Percentiles rank a stretch among this genome's conserved stretches.
Conservation (phyloP, 345 rosid genomes). For the Populus davidiana region DNA sequence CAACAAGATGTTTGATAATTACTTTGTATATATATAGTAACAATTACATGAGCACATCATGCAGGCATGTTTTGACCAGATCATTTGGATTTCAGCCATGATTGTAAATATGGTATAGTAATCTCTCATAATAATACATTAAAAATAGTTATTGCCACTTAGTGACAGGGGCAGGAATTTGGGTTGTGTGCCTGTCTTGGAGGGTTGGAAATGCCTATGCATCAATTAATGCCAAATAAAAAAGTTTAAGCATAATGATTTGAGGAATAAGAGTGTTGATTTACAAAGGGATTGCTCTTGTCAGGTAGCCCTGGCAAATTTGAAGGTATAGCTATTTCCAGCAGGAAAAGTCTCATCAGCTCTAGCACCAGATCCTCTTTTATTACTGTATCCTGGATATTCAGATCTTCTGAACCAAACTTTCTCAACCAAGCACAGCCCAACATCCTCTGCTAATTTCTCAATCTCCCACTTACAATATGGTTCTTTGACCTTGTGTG, state of each 20-base stretch:
- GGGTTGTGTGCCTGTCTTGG: no score
- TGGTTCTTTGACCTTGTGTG: not conserved
- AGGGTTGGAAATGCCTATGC: no score
- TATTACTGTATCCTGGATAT: not conserved
- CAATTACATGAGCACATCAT: no score
- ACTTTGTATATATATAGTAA: not conserved
- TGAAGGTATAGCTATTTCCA: not conserved
- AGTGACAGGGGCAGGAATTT: not conserved
- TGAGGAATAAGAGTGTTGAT: no score
- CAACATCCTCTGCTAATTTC: not conserved
- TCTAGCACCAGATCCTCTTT: not conserved
- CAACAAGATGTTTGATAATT: not conserved
- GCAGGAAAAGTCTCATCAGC: not conserved
- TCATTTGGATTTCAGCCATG: no score
- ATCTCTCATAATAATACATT: no score
- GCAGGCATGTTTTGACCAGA: no score
- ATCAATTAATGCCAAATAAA: no score
- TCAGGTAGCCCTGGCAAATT: not conserved
- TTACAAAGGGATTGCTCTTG: no score
- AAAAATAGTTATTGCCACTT: no score
- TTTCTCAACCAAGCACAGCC: not conserved
- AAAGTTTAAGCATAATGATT: no score
- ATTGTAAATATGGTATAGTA: no score
- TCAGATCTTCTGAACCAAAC: not conserved
- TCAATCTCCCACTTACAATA: not conserved